Percentiles rank a stretch among this genome's conserved stretches.
Evolutionary conservation across 192 early-diverging fungal species (phyloP).

Genomic region (Podila epicladia): DNA sequence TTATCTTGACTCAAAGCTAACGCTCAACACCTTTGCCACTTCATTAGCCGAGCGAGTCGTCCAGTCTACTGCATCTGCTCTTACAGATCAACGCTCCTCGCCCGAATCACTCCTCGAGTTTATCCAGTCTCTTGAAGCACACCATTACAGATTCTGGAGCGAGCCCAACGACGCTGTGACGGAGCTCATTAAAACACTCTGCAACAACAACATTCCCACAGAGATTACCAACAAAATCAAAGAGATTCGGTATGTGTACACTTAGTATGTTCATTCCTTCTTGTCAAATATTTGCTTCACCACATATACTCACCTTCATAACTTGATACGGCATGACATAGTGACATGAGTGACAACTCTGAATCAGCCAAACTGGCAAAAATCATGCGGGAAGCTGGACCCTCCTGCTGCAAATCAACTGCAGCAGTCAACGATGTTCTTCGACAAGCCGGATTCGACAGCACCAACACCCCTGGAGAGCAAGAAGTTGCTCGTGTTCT

Average conservation of each 20-base stretch:
- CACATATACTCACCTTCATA: neutral
- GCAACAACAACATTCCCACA: constrained; percentile 39
- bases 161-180: constrained; percentile 47
- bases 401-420: constrained; percentile 56
- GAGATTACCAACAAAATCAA: constrained; percentile 19
- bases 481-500: constrained; percentile 68
- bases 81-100: constrained; percentile 37
- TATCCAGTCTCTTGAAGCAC: constrained; percentile 33
- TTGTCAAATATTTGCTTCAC: neutral
- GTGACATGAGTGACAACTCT: constrained; percentile 44
- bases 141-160: constrained; percentile 38
- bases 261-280: neutral
- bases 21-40: neutral
- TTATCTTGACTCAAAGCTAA: neutral
- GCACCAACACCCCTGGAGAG: constrained; percentile 45
- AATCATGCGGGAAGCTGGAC: constrained; percentile 61
- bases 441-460: constrained; percentile 49
- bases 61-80: constrained; percentile 17
- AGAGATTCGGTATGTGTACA: constrained; percentile 33
- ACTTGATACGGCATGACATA: neutral
- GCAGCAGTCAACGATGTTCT: constrained; percentile 55
- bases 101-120: constrained; percentile 31
- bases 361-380: constrained; percentile 47
- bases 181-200: constrained; percentile 28
- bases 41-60: constrained; percentile 41